Base-by-base conservation (phyloP, 257 asterid genomes). In the Nicotiana obtusifolia region DNA sequence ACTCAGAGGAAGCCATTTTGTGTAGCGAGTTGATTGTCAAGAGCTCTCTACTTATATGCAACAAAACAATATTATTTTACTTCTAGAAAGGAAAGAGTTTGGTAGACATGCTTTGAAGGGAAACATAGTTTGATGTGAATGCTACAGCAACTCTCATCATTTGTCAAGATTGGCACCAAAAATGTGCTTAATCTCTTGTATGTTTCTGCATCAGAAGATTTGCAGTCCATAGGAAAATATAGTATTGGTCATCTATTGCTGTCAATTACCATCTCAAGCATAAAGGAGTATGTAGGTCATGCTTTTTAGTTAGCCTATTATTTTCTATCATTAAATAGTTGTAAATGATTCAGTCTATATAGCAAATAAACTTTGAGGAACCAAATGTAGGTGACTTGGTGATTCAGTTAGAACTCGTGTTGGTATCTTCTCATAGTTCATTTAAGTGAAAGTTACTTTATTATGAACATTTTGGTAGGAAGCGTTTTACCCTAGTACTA, bases 1-100 rank as follows among this genome's bases (percentile, higher is more conserved):
- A 89, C 67, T 78, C 30, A 44, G 83, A 77, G 37, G 88, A 47
- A 76, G 91, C 95, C 98, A 95, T 95, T 77, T 87, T 87, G 80
- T 77, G 52, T 75, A 82, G 85, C 61, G 77, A 75, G 78, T 59
- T 83, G 64, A 67, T 76, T 88, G 87, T 77, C 87, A 54, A 56
- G 85, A 82, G 82, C 81, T 64, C 69, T 59, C n/a, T 78, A 79
- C 84, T 82, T 89, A 83, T 85, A 87, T 87, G 84, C 75, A 84
- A 71, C 75, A 37, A 41, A 41, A 80, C 31, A 57, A 35, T 60
- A 47, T 81, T 8, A 20, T 37, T 62, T 44, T 20, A 64, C 24
- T 14, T 65, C 83, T 56, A 22, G 22, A 54, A 78, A 62, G 16
- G 11, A 31, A 64, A 64, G 73, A 61, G 91, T 91, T 90, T 87